Conservation (phyloP, 805 yeast genomes). For the Barnettozyma botsteinii region DNA sequence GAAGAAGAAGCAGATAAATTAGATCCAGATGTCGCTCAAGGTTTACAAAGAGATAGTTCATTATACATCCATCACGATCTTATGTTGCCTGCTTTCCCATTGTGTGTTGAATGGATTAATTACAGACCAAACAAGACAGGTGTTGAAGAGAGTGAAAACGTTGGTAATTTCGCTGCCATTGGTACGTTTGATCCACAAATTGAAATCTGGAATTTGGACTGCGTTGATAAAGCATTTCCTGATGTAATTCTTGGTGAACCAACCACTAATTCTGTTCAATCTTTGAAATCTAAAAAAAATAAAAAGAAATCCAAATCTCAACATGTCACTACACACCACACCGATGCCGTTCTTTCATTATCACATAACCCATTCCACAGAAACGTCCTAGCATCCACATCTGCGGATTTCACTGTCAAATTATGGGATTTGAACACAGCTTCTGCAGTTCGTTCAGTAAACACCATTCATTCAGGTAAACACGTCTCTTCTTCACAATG, state of each 20-base stretch:
- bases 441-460: slow-evolving; percentile 71
- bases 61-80: slow-evolving; percentile 93
- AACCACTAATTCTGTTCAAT: slow-evolving; percentile 24
- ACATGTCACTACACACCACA: slow-evolving; percentile 72
- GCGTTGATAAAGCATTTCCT: slow-evolving; percentile 90
- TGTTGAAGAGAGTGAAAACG: slow-evolving; percentile 37
- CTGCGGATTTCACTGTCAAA: slow-evolving; percentile 92
- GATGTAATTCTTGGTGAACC: slow-evolving; percentile 87
- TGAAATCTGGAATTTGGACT: slow-evolving; percentile 94
- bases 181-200: slow-evolving; percentile 98
- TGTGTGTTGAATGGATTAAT: slow-evolving; percentile 94
- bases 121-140: slow-evolving; percentile 46
- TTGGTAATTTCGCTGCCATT: slow-evolving; percentile 91
- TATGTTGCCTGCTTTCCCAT: slow-evolving; percentile 95
- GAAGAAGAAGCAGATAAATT: slow-evolving; percentile 60
- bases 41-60: slow-evolving; percentile 63
- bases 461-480: slow-evolving; percentile 65
- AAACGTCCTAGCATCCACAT: slow-evolving; percentile 84
- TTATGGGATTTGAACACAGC: slow-evolving; percentile 86
- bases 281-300: slow-evolving; percentile 35
- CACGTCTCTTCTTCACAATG: slow-evolving; percentile 83
- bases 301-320: slow-evolving; percentile 42
- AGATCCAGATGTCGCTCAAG: slow-evolving; percentile 72
- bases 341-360: slow-evolving; percentile 87
- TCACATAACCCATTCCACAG: slow-evolving; percentile 78